phyloP scores from a whole-genome alignment of 345 rosid species.

The Bretschneidera sinensis region DNA sequence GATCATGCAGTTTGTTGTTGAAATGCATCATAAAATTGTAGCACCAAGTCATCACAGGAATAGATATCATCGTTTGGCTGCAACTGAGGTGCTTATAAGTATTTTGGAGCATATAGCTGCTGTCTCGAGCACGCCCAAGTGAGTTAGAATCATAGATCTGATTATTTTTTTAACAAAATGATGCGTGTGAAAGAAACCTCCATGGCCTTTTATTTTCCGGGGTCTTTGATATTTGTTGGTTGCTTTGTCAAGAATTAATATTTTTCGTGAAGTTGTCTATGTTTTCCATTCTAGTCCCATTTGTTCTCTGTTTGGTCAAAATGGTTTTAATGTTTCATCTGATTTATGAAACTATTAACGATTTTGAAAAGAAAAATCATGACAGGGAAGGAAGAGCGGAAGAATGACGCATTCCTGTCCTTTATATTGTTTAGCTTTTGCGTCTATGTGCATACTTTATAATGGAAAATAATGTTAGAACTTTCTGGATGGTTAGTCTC shows the following conservation, averaged over 20 bases:
- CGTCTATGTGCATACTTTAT: no score
- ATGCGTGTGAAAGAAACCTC: background rate
- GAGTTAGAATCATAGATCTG: constrained; percentile 33
- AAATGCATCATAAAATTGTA: constrained; percentile 72
- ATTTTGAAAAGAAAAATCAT: no score
- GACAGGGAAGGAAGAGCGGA: no score
- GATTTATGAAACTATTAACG: no score
- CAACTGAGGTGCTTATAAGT: constrained; percentile 70
- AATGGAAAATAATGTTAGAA: no score
- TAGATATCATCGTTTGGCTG: constrained; percentile 66
- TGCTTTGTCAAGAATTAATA: background rate
- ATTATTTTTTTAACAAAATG: background rate
- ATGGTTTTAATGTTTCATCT: background rate
- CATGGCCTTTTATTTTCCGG: constrained; percentile 7
- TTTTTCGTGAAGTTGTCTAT: background rate
- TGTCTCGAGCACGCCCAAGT: constrained; percentile 75
- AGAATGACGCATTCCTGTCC: no score
- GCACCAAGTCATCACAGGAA: constrained; percentile 80
- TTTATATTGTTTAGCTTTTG: no score
- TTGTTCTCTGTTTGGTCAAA: background rate
- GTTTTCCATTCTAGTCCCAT: background rate
- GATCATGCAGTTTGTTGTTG: constrained; percentile 67
- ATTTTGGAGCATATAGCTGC: constrained; percentile 75
- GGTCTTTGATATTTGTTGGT: background rate
- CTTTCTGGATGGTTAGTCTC: no score